Evolutionary conservation across 164 flowering plant species (phyloP), one percentile per base, ranked within the genome.

Genomic region (Vitis amurensis): DNA sequence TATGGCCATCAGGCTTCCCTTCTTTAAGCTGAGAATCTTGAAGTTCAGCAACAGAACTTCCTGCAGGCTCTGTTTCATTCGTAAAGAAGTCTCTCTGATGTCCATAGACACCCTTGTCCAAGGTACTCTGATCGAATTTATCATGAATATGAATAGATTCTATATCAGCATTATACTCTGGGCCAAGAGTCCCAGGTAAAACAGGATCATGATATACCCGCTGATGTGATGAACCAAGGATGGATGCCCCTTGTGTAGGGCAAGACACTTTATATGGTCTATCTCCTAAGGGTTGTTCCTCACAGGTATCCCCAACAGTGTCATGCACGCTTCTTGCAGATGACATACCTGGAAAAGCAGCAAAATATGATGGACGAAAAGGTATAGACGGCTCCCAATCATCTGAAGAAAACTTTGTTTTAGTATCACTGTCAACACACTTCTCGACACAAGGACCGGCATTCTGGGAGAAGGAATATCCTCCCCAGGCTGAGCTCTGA

Each of bases 371-470:
- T 67, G 98, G 90, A 53, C 87, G 83, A 71, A 93, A 92, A 63
- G 95, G 95, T 53, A 74, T 84, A 74, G 99, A 93, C 64, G 88
- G 90, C 72, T 81, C 89, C 94, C 91, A 88, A 62, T 86, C 82
- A 76, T 78, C 27, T 50, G 79, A 69, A 66, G 73, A 62, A 59
- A 74, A 31, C 74, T 76, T 73, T 27, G 63, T 37, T 61, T 72
- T 76, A 31, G 62, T 68, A 16, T 74, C 71, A 62, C 59, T 55
- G 31, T 73, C 76, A 23, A 68, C 62, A 37, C 66, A 4, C 73
- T 73, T 81, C 48, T 68, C 70, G 67, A 63, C 53, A 62, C 17
- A 67, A 59, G 73, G 68, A 62, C 67, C 73, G 17, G 62, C 61
- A 53, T 63, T 75, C 57, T 67, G 63, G 62, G 80, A 76, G 60